Percentiles rank a stretch among this genome's conserved stretches.
These are phyloP conservation scores for Solanum etuberosum DNA, from an alignment of 257 asterid genomes.

Conservation along the genomic window DNA sequence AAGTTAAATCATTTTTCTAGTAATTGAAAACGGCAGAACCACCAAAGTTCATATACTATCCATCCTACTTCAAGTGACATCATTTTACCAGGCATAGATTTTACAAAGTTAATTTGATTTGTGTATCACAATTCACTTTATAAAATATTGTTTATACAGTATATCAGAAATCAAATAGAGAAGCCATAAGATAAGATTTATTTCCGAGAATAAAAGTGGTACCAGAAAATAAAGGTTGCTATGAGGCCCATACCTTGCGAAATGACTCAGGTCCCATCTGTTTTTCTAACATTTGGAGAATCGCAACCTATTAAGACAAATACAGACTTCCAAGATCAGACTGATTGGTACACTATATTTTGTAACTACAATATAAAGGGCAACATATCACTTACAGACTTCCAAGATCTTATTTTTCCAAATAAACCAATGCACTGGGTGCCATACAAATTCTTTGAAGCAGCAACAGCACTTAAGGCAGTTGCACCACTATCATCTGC, in stretches of 20 bases:
- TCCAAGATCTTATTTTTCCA: constrained; percentile 96
- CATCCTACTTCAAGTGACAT: not conserved
- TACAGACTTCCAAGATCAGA: not conserved
- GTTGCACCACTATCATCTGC: constrained; percentile 96
- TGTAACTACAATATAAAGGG: not conserved
- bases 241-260: constrained; percentile 59
- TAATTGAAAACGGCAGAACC: not conserved
- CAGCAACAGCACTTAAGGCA: constrained; percentile 62
- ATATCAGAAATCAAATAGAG: not conserved
- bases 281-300: constrained; percentile 96
- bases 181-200: not conserved
- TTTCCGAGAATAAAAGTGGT: not conserved
- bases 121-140: not conserved
- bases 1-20: not conserved
- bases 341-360: not conserved
- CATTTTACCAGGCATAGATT: not conserved
- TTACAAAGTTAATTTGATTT: not conserved
- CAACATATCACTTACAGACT: constrained; percentile 61
- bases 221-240: not conserved
- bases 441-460: constrained; percentile 86
- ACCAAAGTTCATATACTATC: not conserved
- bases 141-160: not conserved
- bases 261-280: constrained; percentile 99
- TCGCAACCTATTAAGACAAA: constrained; percentile 55
- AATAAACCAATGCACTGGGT: constrained; percentile 89